phyloP scores from a whole-genome alignment of 345 rosid species.

The Citrus mangshanensis region DNA sequence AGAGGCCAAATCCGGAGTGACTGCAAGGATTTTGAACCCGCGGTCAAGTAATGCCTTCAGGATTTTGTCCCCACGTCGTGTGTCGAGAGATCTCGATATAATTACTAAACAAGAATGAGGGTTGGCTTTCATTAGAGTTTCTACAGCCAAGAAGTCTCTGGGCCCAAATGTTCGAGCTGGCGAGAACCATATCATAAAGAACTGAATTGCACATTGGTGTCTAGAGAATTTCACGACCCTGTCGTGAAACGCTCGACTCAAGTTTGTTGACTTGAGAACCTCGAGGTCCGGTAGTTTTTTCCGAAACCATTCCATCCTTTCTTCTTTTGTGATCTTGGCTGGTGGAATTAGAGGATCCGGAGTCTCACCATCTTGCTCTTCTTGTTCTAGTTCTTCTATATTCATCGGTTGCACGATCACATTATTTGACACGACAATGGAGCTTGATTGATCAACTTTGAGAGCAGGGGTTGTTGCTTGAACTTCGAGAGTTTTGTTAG shows the following conservation, averaged over 20 bases:
- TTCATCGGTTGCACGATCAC: slow-evolving; percentile 6
- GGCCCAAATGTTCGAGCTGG: slow-evolving; percentile 39
- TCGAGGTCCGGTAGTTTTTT: slow-evolving; percentile 42
- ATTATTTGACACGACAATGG: neutral
- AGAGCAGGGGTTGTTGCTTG: neutral
- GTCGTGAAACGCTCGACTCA: slow-evolving; percentile 35
- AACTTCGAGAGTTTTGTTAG: neutral
- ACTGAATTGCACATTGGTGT: neutral
- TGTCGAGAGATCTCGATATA: slow-evolving; percentile 54
- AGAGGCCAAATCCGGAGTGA: slow-evolving; percentile 49
- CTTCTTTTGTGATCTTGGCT: slow-evolving; percentile 28
- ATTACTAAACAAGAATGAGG: slow-evolving; percentile 56
- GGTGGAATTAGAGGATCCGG: slow-evolving; percentile 48
- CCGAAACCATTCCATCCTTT: slow-evolving; percentile 56
- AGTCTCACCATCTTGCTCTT: neutral
- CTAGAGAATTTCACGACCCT: slow-evolving; percentile 37
- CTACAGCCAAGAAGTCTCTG: slow-evolving; percentile 48
- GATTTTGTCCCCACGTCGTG: slow-evolving; percentile 37
- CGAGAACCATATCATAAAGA: slow-evolving; percentile 80
- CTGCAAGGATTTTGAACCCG: slow-evolving; percentile 37
- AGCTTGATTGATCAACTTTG: neutral
- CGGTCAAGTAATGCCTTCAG: slow-evolving; percentile 45
- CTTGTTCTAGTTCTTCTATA: slow-evolving; percentile 14
- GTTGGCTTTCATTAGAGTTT: slow-evolving; percentile 49
- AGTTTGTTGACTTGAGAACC: slow-evolving; percentile 40